Conservation (phyloP, 2,329 filamentous ascomycete genomes). For the Alternaria brassicicola region DNA sequence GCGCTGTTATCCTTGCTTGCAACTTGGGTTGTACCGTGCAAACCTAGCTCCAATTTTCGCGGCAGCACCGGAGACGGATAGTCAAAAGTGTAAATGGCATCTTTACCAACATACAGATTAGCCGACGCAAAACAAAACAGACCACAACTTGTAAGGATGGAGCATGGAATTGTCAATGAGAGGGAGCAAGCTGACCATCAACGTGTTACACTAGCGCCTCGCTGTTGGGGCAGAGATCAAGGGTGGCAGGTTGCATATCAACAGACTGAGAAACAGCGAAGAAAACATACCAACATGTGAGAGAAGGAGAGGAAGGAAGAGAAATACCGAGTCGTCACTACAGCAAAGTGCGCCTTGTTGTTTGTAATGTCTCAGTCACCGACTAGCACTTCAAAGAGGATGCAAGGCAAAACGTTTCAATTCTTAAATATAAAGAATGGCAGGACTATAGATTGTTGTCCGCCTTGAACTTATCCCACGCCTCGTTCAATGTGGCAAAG, state of each 20-base stretch:
- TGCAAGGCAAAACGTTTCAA: background rate
- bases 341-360: too few species aligned
- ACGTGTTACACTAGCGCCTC: background rate
- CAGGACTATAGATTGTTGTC: slow-evolving; percentile 56
- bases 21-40: too few species aligned
- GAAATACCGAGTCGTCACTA: background rate
- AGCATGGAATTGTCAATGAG: background rate
- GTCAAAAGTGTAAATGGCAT: background rate
- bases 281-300: background rate
- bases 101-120: background rate
- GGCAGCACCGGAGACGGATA: too few species aligned
- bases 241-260: background rate
- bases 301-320: too few species aligned
- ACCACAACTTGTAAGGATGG: background rate
- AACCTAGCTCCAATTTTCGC: too few species aligned
- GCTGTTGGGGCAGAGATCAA: background rate
- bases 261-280: background rate
- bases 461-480: slow-evolving; percentile 71
- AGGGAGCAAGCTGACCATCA: background rate
- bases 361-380: background rate
- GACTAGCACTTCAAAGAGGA: background rate
- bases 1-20: too few species aligned
- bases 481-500: slow-evolving; percentile 69
- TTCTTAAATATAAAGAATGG: background rate
- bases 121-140: background rate